Evolutionary conservation across 192 early-diverging fungal species (phyloP).

Genomic region (Entomortierella chlamydospora): DNA sequence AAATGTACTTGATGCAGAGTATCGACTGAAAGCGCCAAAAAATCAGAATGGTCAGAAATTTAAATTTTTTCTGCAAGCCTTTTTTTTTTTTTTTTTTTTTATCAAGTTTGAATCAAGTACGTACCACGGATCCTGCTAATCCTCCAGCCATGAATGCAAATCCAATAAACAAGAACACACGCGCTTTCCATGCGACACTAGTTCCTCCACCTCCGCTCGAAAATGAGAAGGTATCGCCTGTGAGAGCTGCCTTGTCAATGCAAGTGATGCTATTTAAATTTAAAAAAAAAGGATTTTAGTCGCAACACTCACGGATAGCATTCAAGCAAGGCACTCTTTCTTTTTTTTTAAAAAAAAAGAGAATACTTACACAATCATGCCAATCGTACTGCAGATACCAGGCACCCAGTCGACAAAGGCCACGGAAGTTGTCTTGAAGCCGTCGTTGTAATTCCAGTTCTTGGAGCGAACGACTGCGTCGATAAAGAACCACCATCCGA

Average conservation of each 20-base stretch:
- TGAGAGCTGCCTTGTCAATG: constrained; percentile 63
- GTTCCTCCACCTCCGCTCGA: constrained; percentile 34
- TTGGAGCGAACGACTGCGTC: constrained; percentile 64
- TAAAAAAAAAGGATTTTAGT: background rate
- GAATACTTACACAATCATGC: constrained; percentile 71
- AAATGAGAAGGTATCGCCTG: constrained; percentile 60
- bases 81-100: no score
- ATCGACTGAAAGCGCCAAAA: constrained; percentile 16
- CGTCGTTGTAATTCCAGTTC: constrained; percentile 29
- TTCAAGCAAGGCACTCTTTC: no score
- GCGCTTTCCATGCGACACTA: constrained; percentile 62
- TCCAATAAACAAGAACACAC: constrained; percentile 66
- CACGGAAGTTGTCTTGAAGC: constrained; percentile 42
- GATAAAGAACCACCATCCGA: constrained; percentile 74
- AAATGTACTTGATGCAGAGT: constrained; percentile 42
- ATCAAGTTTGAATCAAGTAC: no score
- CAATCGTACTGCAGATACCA: constrained; percentile 66
- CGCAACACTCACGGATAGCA: no score
- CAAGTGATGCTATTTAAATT: constrained; percentile 58
- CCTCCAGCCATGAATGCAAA: constrained; percentile 71
- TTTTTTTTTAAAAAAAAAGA: constrained; percentile 13
- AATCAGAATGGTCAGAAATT: no score
- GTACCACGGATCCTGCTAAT: constrained; percentile 66
- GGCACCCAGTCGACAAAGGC: constrained; percentile 72
- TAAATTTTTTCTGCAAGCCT: no score